phyloP scores from a whole-genome alignment of 208 protist species.

The Crithidia brevicula region DNA sequence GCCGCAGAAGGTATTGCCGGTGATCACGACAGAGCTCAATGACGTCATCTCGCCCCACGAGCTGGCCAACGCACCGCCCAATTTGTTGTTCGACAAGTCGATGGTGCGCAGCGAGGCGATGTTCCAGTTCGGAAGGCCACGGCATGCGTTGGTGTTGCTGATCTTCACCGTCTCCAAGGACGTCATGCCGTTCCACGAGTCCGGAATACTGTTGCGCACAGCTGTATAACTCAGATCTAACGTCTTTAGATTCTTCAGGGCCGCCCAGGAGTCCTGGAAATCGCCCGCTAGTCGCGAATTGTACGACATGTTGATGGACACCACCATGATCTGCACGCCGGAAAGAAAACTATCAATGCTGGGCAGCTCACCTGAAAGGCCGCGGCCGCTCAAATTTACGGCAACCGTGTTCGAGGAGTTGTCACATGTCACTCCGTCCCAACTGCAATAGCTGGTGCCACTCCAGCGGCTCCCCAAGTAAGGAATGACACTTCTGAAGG shows the following conservation, averaged over 20 bases:
- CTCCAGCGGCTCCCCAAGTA: neutral
- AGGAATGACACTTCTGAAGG: neutral
- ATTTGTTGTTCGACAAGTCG: neutral
- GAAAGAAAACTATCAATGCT: neutral
- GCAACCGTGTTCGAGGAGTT: neutral
- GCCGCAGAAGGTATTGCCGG: constrained; percentile 1
- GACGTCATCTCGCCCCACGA: neutral
- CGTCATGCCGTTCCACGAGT: constrained; percentile 18
- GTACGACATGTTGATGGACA: constrained; percentile 6
- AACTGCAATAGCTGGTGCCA: constrained; percentile 20
- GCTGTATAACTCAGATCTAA: constrained; percentile 15
- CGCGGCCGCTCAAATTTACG: constrained; percentile 15
- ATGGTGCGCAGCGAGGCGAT: neutral
- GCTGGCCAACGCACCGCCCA: constrained; percentile 4
- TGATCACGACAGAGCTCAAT: constrained; percentile 11
- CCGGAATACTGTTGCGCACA: constrained; percentile 1
- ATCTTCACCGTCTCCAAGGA: constrained; percentile 1
- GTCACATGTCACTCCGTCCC: constrained; percentile 18
- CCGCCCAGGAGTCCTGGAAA: constrained; percentile 4
- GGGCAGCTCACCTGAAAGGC: constrained; percentile 20
- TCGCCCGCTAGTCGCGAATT: neutral
- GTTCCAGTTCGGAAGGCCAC: neutral
- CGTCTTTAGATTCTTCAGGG: constrained; percentile 3
- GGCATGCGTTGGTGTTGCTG: neutral
- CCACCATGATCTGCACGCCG: constrained; percentile 2